Base-by-base conservation (phyloP, 2,329 filamentous ascomycete species). In the Daldinia sp. region DNA sequence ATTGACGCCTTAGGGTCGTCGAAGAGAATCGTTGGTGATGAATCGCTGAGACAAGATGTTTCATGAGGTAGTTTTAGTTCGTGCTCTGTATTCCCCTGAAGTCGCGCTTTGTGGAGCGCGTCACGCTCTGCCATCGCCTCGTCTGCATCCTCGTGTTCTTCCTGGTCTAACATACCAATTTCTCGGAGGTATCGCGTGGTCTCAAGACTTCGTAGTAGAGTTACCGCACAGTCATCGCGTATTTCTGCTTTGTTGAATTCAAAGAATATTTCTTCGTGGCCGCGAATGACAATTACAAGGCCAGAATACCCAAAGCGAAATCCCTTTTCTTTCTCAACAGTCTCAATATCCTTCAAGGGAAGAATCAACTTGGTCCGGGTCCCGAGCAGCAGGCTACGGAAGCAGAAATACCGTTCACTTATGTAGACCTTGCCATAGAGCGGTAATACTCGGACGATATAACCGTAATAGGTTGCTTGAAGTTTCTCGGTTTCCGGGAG, bases 351-450 rank as follows among this genome's bases (percentile, higher is more conserved):
- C 74, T 90, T 93, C 60, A 98, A 85, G 0, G 96, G 95, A 0
- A 98, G 85, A 60, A 98, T 94, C 73, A 98, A 84, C 81, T 98
- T 98, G 0, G 95, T 98, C 63, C 93, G 89, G 2, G 93, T 97
- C 0, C 94, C 94, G 0, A 93, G 93, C 39, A 98, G 84, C 59
- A 98, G 83, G 77, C 94, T 98, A 63, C 96, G 92, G 81, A 97
- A 99, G 82, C 96, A 99, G 72, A 98, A 93, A 65, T 90, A 92
- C 23, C 89, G 88, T 73, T 94, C 90, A 77, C 96, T 94, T 72
- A 98, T 90, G 80, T 99, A 99, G 37, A 98, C 92, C 81, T 98
- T 99, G 74, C 96, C 96, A 75, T 98, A 98, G 1, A 98, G 85
- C 2, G 96, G 96, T 33, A 98, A 81, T 0, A 97, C 93, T 2